Evolutionary conservation across 371 early-diverging fungal genomes (phyloP).

Genomic region (Apophysomyces variabilis): DNA sequence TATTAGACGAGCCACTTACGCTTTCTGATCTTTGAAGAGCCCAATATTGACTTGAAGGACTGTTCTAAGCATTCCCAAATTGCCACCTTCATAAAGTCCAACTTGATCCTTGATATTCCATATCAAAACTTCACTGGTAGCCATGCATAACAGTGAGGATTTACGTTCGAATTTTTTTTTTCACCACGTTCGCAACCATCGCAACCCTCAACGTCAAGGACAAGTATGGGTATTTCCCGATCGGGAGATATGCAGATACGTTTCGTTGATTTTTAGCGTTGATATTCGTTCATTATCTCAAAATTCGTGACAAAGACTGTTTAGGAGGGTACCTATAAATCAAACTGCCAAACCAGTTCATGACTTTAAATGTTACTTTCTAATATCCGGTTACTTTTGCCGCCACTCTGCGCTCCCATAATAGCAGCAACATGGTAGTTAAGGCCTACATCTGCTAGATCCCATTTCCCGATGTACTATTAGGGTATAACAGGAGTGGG

Average conservation of each 20-base stretch:
- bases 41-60: slow-evolving; percentile 98
- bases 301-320: slow-evolving; percentile 92
- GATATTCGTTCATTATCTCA: slow-evolving; percentile 89
- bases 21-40: slow-evolving; percentile 83
- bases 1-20: slow-evolving; percentile 33
- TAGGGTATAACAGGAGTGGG: too few relatives aligned
- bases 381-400: slow-evolving; percentile 79
- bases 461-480: slow-evolving; percentile 91
- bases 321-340: slow-evolving; percentile 87
- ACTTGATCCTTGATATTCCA: slow-evolving; percentile 98
- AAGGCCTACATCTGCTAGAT: slow-evolving; percentile 86
- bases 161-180: slow-evolving; percentile 98
- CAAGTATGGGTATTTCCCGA: slow-evolving; percentile 79
- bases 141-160: slow-evolving; percentile 95
- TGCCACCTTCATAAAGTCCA: slow-evolving; percentile 98
- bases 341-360: background rate
- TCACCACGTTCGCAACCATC: slow-evolving; percentile 97
- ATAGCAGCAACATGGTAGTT: slow-evolving; percentile 96
- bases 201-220: slow-evolving; percentile 98
- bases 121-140: slow-evolving; percentile 94
- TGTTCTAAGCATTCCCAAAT: slow-evolving; percentile 98
- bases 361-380: background rate
- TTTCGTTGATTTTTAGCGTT: slow-evolving; percentile 89
- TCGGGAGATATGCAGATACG: slow-evolving; percentile 96
- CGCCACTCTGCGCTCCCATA: slow-evolving; percentile 98